Base-by-base conservation (phyloP, 2,329 filamentous ascomycete species). In the Trematosphaeria pertusa region DNA sequence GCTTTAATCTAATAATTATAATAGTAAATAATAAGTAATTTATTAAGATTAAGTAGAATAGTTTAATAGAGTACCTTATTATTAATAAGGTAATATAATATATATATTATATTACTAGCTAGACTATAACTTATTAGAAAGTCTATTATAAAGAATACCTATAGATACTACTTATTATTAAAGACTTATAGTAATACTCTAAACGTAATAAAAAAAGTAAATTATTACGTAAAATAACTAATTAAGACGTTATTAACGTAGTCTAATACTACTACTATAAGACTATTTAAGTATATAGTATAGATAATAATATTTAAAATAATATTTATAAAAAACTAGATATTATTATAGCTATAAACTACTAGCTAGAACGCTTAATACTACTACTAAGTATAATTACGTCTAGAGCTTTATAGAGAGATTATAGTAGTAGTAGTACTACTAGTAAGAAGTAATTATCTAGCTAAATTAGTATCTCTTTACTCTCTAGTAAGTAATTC, bases 1-100 rank as follows among this genome's bases (percentile, higher is more conserved):
- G 75, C 14, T 78, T 78, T 41, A 72, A 81, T 53, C 71, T 69
- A 5, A 78, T 71, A 2, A 74, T 80, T 22, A 62, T 65, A 1
- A 65, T 54, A 30, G 44, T 43, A 15, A 50, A 69, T 28, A 50
- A 59, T 34, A 44, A 71, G 43, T 67, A 65, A 26, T 75, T 67
- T 45, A 74, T 79, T 19, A 52, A 74, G 45, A 74, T 80, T 37
- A 35, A 71, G 37, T 70, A 67, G 40, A 46, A 76, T 24, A 43
- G 50, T 33, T 9, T 42, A 2, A 56, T 33, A 22, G 54, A 62
- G 48, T 56, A 51, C 18, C 46, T 63, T 21, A 26, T 58, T 40
- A 33, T 63, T 22, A 44, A 56, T 38, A 40, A 49, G 31, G 38
- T 60, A 2, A 47, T 64, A 15, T 55, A 55, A 39, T 50, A 43